A percentile compares a stretch with the other conserved stretches of the same genome.
Evolutionary conservation across 257 asterid genomes (phyloP).

Genomic region (Solanum clarkiae): DNA sequence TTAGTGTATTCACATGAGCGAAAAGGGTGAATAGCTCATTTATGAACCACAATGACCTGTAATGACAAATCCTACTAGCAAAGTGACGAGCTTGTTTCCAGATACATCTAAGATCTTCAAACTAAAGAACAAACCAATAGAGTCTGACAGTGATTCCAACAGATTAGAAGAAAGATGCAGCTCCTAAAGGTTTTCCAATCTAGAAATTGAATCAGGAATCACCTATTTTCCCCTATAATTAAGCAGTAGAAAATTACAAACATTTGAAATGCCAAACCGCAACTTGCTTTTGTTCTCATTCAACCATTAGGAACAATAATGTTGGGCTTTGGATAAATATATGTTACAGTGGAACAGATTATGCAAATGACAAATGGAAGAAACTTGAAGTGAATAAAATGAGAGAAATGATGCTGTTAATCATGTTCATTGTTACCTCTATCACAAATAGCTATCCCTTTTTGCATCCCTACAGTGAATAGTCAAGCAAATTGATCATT

Average conservation of each 20-base stretch:
- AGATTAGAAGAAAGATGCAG: constrained; percentile 60
- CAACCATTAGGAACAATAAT: not conserved
- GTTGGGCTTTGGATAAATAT: not conserved
- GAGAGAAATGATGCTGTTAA: not conserved
- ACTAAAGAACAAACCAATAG: constrained; percentile 55
- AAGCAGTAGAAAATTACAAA: not conserved
- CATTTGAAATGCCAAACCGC: not conserved
- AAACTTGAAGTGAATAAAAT: not conserved
- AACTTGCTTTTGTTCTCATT: not conserved
- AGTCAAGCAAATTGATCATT: not conserved
- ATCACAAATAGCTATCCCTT: not conserved
- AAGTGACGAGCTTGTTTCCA: constrained; percentile 57
- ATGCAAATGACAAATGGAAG: not conserved
- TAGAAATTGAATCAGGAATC: constrained; percentile 71
- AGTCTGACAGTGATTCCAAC: constrained; percentile 60
- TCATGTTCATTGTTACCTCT: not conserved
- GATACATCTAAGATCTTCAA: constrained; percentile 59
- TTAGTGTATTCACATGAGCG: not conserved
- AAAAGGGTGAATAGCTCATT: not conserved
- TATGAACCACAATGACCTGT: constrained; percentile 40
- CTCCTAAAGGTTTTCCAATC: constrained; percentile 64
- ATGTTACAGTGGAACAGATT: not conserved
- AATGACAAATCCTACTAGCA: constrained; percentile 79
- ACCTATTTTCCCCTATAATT: constrained; percentile 20
- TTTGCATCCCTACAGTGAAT: not conserved